Evolutionary conservation across 768 basidiomycete species (phyloP).

Genomic region (Naganishia friedmannii): DNA sequence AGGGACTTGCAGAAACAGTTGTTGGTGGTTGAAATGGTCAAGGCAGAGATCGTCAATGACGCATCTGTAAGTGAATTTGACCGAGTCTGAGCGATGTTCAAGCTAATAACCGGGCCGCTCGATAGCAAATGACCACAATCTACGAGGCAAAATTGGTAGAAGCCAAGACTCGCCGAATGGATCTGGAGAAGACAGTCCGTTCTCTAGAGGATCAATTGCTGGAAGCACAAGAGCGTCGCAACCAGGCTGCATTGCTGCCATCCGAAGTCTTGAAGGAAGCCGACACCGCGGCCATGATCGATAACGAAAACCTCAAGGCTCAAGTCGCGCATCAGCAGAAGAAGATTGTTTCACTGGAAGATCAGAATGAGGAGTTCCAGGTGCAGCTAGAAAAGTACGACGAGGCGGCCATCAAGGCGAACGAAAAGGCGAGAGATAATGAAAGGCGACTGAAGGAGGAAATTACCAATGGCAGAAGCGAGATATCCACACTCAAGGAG

Average conservation of each 20-base stretch:
- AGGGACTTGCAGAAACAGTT: conserved; percentile 60
- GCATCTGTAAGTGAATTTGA: neutral
- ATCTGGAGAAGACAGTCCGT: conserved; percentile 43
- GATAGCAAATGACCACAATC: conserved; percentile 17
- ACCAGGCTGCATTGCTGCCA: conserved; percentile 23
- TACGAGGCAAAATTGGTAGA: conserved; percentile 67
- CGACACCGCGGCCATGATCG: conserved; percentile 79
- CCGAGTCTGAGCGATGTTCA: neutral
- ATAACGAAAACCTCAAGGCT: conserved; percentile 86
- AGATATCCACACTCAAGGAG: conserved; percentile 46
- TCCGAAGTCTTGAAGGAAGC: conserved; percentile 45
- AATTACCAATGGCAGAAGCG: conserved; percentile 60
- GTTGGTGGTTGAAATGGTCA: conserved; percentile 22
- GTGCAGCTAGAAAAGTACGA: conserved; percentile 61
- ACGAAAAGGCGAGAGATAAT: conserved; percentile 69
- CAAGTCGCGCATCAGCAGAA: conserved; percentile 84
- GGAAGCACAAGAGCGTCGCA: conserved; percentile 34
- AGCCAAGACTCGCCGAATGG: conserved; percentile 35
- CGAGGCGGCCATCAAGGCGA: conserved; percentile 62
- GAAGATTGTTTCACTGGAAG: conserved; percentile 73
- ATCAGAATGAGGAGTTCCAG: conserved; percentile 70
- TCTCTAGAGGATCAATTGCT: conserved; percentile 41
- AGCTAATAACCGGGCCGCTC: neutral
- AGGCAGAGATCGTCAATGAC: conserved; percentile 18
- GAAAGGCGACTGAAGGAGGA: conserved; percentile 72